These are phyloP conservation scores for Trichoderma atrobrunneum DNA, from an alignment of 2,329 filamentous ascomycete species.

Conservation along the genomic window DNA sequence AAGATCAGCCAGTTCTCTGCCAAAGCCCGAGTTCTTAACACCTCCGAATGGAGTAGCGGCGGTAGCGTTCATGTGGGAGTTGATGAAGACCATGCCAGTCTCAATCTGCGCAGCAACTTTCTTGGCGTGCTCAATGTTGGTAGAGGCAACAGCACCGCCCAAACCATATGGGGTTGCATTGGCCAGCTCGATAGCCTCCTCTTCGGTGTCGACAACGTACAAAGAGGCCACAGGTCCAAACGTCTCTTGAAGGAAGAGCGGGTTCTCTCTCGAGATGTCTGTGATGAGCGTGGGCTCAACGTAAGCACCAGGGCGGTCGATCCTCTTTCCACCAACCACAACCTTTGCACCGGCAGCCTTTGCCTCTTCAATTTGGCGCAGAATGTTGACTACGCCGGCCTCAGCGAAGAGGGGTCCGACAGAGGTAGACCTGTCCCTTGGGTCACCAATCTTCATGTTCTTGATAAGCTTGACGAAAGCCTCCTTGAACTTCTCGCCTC, in stretches of 20 bases:
- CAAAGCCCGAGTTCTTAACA: constrained; percentile 18
- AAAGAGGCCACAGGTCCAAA: constrained; percentile 32
- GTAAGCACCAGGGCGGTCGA: constrained; percentile 30
- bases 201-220: constrained; percentile 26
- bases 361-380: constrained; percentile 64
- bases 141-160: constrained; percentile 53
- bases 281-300: constrained; percentile 28
- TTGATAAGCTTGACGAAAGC: constrained; percentile 48
- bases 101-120: constrained; percentile 48
- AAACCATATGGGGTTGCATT: constrained; percentile 52
- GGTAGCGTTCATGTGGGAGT: constrained; percentile 28
- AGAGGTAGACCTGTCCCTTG: constrained; percentile 59
- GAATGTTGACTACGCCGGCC: constrained; percentile 60
- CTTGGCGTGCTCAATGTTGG: constrained; percentile 44
- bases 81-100: constrained; percentile 47
- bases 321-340: constrained; percentile 21
- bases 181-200: constrained; percentile 29
- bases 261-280: constrained; percentile 13
- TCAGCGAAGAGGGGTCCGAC: constrained; percentile 66
- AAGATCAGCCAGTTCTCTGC: not conserved
- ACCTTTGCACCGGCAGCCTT: constrained; percentile 61
- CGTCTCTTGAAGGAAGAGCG: constrained; percentile 30
- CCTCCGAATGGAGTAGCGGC: constrained; percentile 31
- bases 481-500: constrained; percentile 53
- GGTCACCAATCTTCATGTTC: constrained; percentile 56